phyloP scores from a whole-genome alignment of 2,329 filamentous ascomycete species.

The Erysiphe pulchra region DNA sequence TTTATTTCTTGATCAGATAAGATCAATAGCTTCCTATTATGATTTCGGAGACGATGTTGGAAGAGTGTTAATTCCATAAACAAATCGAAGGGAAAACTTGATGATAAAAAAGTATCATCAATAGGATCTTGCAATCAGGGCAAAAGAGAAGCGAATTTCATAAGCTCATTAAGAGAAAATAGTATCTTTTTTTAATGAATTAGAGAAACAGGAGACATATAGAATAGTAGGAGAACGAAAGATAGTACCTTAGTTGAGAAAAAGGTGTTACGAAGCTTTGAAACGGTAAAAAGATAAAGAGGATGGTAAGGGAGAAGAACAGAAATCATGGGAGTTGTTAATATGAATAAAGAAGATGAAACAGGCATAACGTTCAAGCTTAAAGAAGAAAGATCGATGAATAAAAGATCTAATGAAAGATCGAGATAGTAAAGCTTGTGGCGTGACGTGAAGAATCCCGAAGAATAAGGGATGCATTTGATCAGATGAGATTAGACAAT shows the following conservation, averaged over 20 bases:
- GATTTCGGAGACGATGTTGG: not conserved
- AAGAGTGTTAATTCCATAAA: not conserved
- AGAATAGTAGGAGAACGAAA: too few species aligned
- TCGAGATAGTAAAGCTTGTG: not conserved
- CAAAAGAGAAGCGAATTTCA: not conserved
- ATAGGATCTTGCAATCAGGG: not conserved
- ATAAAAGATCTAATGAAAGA: not conserved
- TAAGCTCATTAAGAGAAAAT: not conserved
- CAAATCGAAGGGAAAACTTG: not conserved
- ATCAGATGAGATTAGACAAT: not conserved
- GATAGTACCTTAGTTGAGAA: too few species aligned
- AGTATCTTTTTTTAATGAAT: too few species aligned
- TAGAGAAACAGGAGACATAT: too few species aligned
- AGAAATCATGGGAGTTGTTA: too few species aligned
- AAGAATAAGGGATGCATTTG: not conserved
- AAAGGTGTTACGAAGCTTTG: too few species aligned
- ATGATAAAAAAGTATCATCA: not conserved
- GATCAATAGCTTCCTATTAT: not conserved
- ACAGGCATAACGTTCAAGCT: too few species aligned
- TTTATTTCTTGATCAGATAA: not conserved
- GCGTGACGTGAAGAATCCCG: not conserved
- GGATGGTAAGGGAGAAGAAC: too few species aligned
- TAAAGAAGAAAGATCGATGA: not conserved
- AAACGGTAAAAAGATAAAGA: too few species aligned
- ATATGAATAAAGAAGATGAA: too few species aligned